These are phyloP conservation scores for Chlorella sp. DNA, from an alignment of 139 green algal species.

Conservation along the genomic window DNA sequence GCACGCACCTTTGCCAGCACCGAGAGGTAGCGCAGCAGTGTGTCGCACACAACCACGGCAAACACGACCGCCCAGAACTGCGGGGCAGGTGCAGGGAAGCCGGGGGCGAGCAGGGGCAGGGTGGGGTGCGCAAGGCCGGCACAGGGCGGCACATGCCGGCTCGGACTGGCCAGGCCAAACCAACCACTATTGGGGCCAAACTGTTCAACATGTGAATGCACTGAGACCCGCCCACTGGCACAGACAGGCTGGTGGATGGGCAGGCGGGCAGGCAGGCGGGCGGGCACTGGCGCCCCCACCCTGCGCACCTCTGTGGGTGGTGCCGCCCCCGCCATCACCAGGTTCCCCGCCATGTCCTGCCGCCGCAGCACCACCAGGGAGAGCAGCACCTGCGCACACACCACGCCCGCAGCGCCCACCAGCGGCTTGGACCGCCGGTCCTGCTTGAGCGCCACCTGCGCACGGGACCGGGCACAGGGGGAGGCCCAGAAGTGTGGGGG, in stretches of 20 bases:
- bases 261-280: too few species aligned
- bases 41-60: constrained; percentile 56
- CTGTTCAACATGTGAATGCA: neutral
- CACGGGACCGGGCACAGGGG: too few species aligned
- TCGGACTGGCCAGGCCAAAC: neutral
- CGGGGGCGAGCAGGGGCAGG: neutral
- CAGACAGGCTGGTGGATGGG: too few species aligned
- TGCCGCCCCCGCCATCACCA: constrained; percentile 21
- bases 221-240: too few species aligned
- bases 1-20: constrained; percentile 58
- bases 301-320: neutral
- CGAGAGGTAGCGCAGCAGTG: constrained; percentile 48
- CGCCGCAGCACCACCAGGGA: constrained; percentile 3
- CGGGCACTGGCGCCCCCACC: neutral
- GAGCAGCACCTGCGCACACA: constrained; percentile 7
- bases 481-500: too few species aligned
- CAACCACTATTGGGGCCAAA: too few species aligned
- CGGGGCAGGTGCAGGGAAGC: neutral
- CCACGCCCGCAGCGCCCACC: constrained; percentile 28
- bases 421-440: constrained; percentile 2
- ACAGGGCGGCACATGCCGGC: neutral
- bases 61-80: constrained; percentile 57
- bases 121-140: neutral
- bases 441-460: constrained; percentile 48
- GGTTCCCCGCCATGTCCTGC: constrained; percentile 30